A percentile compares a stretch with the other conserved stretches of the same genome.
Conservation (phyloP, 2,329 filamentous ascomycete species). For the Harringtonia aguacate region DNA sequence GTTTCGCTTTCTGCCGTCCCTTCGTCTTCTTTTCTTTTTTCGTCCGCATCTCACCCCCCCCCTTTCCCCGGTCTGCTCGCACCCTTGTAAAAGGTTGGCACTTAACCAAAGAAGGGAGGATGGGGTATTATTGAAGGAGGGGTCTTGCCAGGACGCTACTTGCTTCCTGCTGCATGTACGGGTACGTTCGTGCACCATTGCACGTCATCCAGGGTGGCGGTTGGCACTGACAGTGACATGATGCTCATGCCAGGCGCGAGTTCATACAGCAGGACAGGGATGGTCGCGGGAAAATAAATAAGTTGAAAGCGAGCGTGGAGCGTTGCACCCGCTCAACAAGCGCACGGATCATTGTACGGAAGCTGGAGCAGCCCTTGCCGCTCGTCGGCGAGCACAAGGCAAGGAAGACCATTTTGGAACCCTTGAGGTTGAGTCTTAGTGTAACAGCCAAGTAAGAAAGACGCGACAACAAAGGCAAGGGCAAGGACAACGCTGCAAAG, state of each 20-base stretch:
- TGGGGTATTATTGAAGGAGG: background rate
- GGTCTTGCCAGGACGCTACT: background rate
- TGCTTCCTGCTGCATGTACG: background rate
- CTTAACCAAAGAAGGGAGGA: slow-evolving; percentile 4
- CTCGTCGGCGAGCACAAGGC: too few relatives aligned
- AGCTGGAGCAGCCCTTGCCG: too few relatives aligned
- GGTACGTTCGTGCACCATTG: background rate
- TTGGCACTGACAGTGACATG: background rate
- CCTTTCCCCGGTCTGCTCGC: background rate
- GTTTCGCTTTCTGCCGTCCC: background rate
- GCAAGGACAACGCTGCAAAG: too few relatives aligned
- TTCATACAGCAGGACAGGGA: background rate
- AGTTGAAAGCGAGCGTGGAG: background rate
- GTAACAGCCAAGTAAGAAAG: too few relatives aligned
- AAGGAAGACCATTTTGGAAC: too few relatives aligned
- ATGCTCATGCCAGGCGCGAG: background rate
- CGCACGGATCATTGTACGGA: background rate
- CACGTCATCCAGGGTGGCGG: background rate
- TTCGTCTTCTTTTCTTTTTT: slow-evolving; percentile 6
- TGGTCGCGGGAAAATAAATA: background rate
- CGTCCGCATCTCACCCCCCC: background rate
- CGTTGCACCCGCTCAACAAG: background rate
- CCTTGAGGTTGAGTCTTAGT: too few relatives aligned
- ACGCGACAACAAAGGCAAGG: too few relatives aligned
- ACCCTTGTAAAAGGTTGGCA: slow-evolving; percentile 3